These are phyloP conservation scores for Nicotiana attenuata DNA, from an alignment of 257 asterid genomes.

Conservation along the genomic window DNA sequence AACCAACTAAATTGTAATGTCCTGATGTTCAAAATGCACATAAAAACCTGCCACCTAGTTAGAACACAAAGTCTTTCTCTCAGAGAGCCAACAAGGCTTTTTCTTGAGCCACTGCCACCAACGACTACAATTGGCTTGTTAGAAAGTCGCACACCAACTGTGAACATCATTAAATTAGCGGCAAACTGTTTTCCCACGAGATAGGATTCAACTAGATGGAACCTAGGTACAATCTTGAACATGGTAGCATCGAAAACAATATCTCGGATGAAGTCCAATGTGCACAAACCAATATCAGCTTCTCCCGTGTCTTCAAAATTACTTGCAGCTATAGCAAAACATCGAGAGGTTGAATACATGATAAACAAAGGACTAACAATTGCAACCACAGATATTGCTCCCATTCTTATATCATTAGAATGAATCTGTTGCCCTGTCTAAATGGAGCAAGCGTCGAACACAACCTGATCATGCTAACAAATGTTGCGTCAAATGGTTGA, in stretches of 20 bases:
- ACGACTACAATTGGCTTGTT: no score
- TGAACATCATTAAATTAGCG: no score
- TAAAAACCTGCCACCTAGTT: no score
- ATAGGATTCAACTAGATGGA: no score
- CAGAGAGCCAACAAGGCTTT: no score
- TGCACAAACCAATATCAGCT: slow-evolving; percentile 49
- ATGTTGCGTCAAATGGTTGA: slow-evolving; percentile 64
- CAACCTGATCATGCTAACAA: slow-evolving; percentile 61
- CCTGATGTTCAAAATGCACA: no score
- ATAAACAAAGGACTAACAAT: slow-evolving; percentile 60
- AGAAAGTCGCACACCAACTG: no score
- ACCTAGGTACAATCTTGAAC: neutral
- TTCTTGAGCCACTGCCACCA: no score
- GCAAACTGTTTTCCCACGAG: no score
- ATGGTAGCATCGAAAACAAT: neutral
- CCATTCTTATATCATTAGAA: slow-evolving; percentile 42
- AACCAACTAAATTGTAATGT: no score
- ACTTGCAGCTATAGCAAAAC: slow-evolving; percentile 61
- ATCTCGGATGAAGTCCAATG: neutral
- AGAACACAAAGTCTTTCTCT: no score
- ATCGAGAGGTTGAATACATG: slow-evolving; percentile 81
- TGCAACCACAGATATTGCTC: slow-evolving; percentile 42
- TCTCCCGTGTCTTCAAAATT: slow-evolving; percentile 43
- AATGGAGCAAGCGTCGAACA: slow-evolving; percentile 65
- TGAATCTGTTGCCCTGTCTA: slow-evolving; percentile 69